A percentile compares a stretch with the other conserved stretches of the same genome.
Conservation (phyloP, 192 early-diverging fungal genomes). For the Chytriomyces hyalinus region DNA sequence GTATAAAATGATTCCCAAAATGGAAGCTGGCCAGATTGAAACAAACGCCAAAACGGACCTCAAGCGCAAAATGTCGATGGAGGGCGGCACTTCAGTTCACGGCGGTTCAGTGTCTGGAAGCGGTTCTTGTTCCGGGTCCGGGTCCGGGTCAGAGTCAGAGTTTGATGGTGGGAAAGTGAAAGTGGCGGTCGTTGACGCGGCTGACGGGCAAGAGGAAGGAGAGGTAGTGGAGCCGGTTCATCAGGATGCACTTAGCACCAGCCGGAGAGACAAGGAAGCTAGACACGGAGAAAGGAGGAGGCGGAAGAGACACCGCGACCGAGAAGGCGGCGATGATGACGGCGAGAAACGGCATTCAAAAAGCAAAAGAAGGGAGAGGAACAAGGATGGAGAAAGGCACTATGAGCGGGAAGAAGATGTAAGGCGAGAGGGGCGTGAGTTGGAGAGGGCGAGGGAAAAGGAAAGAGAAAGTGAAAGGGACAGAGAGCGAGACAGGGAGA, state of each 20-base stretch:
- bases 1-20: too few relatives aligned
- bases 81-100: too few relatives aligned
- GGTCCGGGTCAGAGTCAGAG: not conserved
- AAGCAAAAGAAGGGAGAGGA: too few relatives aligned
- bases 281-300: not conserved
- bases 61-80: too few relatives aligned
- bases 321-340: not conserved
- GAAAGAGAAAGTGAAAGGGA: not conserved
- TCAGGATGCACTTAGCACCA: not conserved
- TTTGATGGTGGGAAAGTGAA: not conserved
- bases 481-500: slow-evolving; percentile 10
- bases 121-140: not conserved
- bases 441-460: not conserved
- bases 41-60: too few relatives aligned
- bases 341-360: not conserved
- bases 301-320: slow-evolving; percentile 6
- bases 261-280: not conserved
- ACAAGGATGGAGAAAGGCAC: not conserved
- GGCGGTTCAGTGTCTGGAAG: too few relatives aligned
- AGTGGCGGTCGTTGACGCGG: not conserved
- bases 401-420: not conserved
- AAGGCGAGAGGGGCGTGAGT: not conserved
- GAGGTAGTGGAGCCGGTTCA: not conserved
- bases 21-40: too few relatives aligned
- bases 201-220: not conserved